Base-by-base conservation (phyloP, 139 green algal species). In the Pseudopediastrum boryanum region DNA sequence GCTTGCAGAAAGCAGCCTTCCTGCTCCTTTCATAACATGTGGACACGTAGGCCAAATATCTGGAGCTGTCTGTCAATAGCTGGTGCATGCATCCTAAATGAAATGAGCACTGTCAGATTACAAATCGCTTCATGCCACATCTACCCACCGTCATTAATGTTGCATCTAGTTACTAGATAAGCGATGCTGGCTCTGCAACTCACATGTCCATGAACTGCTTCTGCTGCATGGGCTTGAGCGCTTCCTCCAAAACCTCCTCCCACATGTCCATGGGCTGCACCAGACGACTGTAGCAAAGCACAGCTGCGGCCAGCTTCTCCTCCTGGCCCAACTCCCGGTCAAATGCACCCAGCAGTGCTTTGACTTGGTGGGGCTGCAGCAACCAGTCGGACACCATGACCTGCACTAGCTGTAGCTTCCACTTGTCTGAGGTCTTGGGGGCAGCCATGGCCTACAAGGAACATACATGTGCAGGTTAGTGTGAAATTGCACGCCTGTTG, bases 351-450 rank as follows among this genome's bases (percentile, higher is more conserved):
- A 81, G 74, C 43, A 81, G 61, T 13, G 43, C 27, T 25, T 58
- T 35, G n/a, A 36, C 62, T 48, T 81, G 74, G 19, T 81, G 23
- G 13, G 74, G 74, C 31, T 46, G 48, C 62, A 81, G 74, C 62
- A 81, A 48, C 74, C 74, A 81, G 62, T 81, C 74, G 4, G 44
- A 35, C 44, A 81, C 29, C 44, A 81, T 62, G 62, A 74, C 43
- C 74, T 81, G 36, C 44, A 81, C 8, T 46, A 81, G 62, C 61
- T 72, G 74, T n/a, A 81, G 74, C 62, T 72, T 71, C 74, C 74
- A 81, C 6, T 56, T 33, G 13, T 80, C 61, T 35, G 46, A 44
- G 4, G 29, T 27, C 25, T 25, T 39, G 13, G 52, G 5, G 29
- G 67, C 71, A 67, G 35, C 41, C 36, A 78, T n/a, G n/a, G n/a